Evolutionary conservation across 345 rosid species (phyloP).

Genomic region (Microthlaspi erraticum): DNA sequence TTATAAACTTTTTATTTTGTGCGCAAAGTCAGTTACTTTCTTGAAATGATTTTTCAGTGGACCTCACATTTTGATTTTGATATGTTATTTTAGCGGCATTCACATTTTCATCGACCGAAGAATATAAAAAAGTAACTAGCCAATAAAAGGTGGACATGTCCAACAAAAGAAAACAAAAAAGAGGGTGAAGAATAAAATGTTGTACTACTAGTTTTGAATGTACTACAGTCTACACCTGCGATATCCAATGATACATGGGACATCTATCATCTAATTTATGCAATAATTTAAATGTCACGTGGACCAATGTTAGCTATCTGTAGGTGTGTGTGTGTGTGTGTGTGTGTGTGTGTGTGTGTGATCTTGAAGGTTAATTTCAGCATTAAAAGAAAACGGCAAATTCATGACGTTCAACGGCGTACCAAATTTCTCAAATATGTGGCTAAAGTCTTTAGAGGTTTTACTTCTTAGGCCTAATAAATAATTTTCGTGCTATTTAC

Average conservation of each 20-base stretch:
- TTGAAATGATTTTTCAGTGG: not conserved
- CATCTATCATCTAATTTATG: slow-evolving; percentile 15
- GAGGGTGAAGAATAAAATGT: slow-evolving; percentile 17
- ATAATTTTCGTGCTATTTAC: not conserved
- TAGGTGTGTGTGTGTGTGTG: not conserved
- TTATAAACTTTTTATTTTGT: not conserved
- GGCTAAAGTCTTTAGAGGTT: not conserved
- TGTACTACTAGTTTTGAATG: slow-evolving; percentile 31
- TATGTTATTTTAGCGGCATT: not conserved
- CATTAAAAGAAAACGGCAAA: not conserved
- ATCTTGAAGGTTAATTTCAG: no score
- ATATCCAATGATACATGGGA: slow-evolving; percentile 25
- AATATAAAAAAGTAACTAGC: slow-evolving; percentile 15
- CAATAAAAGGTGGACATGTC: slow-evolving; percentile 17
- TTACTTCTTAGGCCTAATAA: not conserved
- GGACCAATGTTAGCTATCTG: slow-evolving; percentile 13
- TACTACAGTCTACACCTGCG: slow-evolving; percentile 26
- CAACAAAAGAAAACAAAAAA: slow-evolving; percentile 17
- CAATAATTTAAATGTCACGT: slow-evolving; percentile 28
- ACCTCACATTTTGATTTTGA: not conserved
- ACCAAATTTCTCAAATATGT: slow-evolving; percentile 21
- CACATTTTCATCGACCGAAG: slow-evolving; percentile 13
- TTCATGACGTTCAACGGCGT: slow-evolving; percentile 25
- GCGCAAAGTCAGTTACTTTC: not conserved
- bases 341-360: no score